Evolutionary conservation across 306 rosid species (phyloP).

Genomic region (Amphicarpaea edgeworthii): DNA sequence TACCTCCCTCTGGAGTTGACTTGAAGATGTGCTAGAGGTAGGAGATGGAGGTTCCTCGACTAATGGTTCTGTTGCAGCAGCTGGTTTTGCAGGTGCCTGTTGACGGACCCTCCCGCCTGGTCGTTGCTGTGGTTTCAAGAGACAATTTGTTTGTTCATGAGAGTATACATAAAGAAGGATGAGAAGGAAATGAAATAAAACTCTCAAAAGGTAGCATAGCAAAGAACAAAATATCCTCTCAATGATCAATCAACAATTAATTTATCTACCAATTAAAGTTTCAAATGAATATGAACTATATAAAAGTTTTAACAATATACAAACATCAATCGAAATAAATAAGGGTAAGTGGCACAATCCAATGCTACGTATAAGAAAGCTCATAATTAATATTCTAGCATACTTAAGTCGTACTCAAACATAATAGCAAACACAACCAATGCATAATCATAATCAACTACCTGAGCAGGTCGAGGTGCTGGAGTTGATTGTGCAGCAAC

Average conservation of each 20-base stretch:
- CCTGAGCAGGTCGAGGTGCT: slow-evolving; percentile 81
- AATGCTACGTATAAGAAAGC: slow-evolving; percentile 1
- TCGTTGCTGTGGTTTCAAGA: slow-evolving; percentile 59
- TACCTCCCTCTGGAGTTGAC: slow-evolving; percentile 63
- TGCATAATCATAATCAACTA: slow-evolving; percentile 44
- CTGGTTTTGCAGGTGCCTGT: slow-evolving; percentile 51
- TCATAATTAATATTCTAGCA: slow-evolving; percentile 16
- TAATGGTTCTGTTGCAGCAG: slow-evolving; percentile 50
- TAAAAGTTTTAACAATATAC: neutral
- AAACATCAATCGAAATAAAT: neutral
- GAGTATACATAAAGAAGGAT: slow-evolving; percentile 4
- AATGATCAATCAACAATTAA: slow-evolving; percentile 13
- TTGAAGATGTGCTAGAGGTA: slow-evolving; percentile 68
- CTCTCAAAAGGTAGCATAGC: slow-evolving; percentile 11
- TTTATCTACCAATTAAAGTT: slow-evolving; percentile 9
- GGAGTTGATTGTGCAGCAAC: slow-evolving; percentile 89
- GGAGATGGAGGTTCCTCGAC: slow-evolving; percentile 74
- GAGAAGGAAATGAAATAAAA: slow-evolving; percentile 1
- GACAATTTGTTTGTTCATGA: neutral
- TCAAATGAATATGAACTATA: neutral
- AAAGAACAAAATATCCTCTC: slow-evolving; percentile 18
- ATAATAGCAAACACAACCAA: slow-evolving; percentile 24
- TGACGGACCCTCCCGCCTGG: slow-evolving; percentile 60
- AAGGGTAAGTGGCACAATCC: slow-evolving; percentile 24
- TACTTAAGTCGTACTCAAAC: neutral